Evolutionary conservation across 2,329 filamentous ascomycete genomes (phyloP), one percentile per base, ranked within the genome.

Genomic region (Aspergillus neoniger): DNA sequence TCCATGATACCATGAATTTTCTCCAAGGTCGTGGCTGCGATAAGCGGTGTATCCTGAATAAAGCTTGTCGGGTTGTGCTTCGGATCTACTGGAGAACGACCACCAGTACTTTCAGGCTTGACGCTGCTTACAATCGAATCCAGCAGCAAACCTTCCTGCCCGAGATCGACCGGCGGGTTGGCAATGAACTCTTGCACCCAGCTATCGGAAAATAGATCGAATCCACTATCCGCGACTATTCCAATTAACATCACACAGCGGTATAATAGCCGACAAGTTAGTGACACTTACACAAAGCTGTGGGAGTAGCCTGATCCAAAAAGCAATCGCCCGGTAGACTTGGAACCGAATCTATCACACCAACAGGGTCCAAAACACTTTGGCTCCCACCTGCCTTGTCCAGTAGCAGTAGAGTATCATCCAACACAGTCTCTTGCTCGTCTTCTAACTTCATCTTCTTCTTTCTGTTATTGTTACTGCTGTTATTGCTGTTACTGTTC

Each of bases 151-250:
- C 55, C 21, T 17, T 67, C 61, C 6, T 64, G 59, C 4, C 23
- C 25, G 5, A 56, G 15, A 30, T 67, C 65, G 1, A 64, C 47
- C 6, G 62, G 57, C 12, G 65, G 63, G 7, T 57, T 60, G 5
- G 68, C 63, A 50, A 71, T 65, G 17, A 72, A 65, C 23, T 72
- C 69, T 36, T 73, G 69, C n/a, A 72, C 53, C 72, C 72, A 74
- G 41, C 57, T 66, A 19, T 71, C 69, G 1, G 69, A 58, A 5
- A 64, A 55, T n/a, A 72, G 57, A 48, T 72, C 70, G 17, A 70
- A 39, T 5, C 55, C 58, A 15, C 52, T 57, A 15, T 69, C 67
- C 23, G 63, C 50, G 12, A 61, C 66, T 68, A 9, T 8, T 30
- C 9, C 17, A 15, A 14, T 28, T 8, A 38, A 8, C 39, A 30